Percentiles rank a stretch among this genome's conserved stretches.
Conservation (phyloP, 345 rosid species). For the Murraya koenigii region DNA sequence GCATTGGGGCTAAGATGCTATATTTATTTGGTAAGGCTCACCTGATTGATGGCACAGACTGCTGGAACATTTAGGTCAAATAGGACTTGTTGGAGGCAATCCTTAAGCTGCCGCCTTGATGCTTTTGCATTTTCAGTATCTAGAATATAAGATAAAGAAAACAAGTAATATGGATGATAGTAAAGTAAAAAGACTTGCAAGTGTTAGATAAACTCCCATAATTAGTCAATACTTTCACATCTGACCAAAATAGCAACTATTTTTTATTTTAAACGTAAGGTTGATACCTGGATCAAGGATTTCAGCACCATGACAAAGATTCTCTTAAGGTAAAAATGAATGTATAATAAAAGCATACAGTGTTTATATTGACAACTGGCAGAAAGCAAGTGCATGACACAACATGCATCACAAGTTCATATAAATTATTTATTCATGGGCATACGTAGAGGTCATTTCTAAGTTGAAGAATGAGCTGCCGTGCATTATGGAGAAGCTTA, state of each 20-base stretch:
- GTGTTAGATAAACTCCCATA: not conserved
- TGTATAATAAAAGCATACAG: not conserved
- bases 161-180: not conserved
- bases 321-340: not conserved
- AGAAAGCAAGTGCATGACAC: not conserved
- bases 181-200: not conserved
- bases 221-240: not conserved
- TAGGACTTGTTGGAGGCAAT: slow-evolving; percentile 61
- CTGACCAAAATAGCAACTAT: not conserved
- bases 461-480: not conserved
- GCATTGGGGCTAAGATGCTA: not conserved
- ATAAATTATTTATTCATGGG: not conserved
- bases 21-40: slow-evolving; percentile 13
- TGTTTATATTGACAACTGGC: slow-evolving; percentile 1
- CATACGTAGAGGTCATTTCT: not conserved
- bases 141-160: slow-evolving; percentile 28
- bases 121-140: slow-evolving; percentile 94
- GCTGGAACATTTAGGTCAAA: slow-evolving; percentile 94
- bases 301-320: slow-evolving; percentile 1
- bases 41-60: slow-evolving; percentile 93
- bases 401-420: not conserved
- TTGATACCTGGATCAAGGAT: not conserved
- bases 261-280: not conserved
- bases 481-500: not conserved
- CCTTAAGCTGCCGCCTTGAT: slow-evolving; percentile 86